Evolutionary conservation across 163 green algal genomes (phyloP), one percentile per base, ranked within the genome.

Genomic region (Coccomyxa subellipsoidea): DNA sequence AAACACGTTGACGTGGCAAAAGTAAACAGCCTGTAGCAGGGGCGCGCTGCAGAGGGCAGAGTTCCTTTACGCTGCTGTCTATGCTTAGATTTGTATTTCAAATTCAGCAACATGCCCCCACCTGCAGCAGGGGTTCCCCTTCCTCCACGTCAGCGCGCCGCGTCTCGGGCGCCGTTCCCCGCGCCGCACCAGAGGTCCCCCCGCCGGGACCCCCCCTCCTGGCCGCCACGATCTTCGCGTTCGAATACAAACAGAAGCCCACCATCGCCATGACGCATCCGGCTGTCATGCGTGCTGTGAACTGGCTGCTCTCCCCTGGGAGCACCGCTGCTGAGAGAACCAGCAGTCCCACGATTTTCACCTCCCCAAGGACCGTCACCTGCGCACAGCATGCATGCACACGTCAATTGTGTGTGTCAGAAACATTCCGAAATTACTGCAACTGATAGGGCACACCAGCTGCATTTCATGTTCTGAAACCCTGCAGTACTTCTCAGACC

Each of bases 361-460:
- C 75, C 84, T 94, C 91, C 0, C 92, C 92, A 10, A 94, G 84
- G 18, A 94, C 92, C 18, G 90, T 93, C 31, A 89, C 72, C 32
- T 78, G 36, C 32, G 53, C 8, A 23, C 47, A 59, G 21, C 47
- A 6, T 36, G 69, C 34, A 27, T 23, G 34, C 9, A 27, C 69
- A 36, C 21, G 69, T 37, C 10, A 37, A 15, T 27, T 39, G n/a
- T n/a, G n/a, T n/a, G n/a, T n/a, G n/a, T n/a, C n/a, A n/a, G n/a
- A n/a, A n/a, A n/a, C n/a, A n/a, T n/a, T n/a, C n/a, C n/a, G n/a
- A n/a, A n/a, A n/a, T n/a, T n/a, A n/a, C n/a, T n/a, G n/a, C n/a
- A n/a, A n/a, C n/a, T n/a, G n/a, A n/a, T n/a, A n/a, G n/a, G n/a
- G n/a, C n/a, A n/a, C n/a, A n/a, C n/a, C n/a, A n/a, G n/a, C n/a